These are phyloP conservation scores for Tylopilus plumbeoviolaceoides DNA, from an alignment of 768 basidiomycete genomes.

Conservation along the genomic window DNA sequence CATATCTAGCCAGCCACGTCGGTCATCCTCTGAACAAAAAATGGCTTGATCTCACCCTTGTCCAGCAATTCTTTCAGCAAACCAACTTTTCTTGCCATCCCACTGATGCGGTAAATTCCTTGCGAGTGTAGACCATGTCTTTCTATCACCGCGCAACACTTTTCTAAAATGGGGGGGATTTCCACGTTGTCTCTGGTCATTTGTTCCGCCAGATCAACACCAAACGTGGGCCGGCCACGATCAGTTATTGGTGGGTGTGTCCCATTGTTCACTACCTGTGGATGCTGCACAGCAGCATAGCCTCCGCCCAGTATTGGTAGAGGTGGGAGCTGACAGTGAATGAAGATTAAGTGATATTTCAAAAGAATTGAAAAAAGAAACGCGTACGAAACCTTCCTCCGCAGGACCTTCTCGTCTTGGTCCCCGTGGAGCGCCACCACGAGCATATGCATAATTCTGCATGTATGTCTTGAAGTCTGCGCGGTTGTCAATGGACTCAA, in stretches of 20 bases:
- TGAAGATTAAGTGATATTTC: constrained; percentile 1
- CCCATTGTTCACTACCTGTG: constrained; percentile 23
- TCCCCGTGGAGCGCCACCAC: constrained; percentile 61
- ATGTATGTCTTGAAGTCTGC: constrained; percentile 95
- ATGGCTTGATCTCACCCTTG: constrained; percentile 51
- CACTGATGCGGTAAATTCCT: constrained; percentile 93
- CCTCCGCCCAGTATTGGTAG: constrained; percentile 42
- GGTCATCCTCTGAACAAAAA: constrained; percentile 7
- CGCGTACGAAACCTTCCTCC: constrained; percentile 92
- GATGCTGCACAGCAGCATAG: constrained; percentile 26
- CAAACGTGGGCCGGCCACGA: constrained; percentile 81
- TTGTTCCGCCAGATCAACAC: constrained; percentile 88
- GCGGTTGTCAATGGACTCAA: constrained; percentile 91
- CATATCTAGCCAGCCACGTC: constrained; percentile 52
- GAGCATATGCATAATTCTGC: constrained; percentile 95
- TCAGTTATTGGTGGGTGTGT: constrained; percentile 40
- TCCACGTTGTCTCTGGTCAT: constrained; percentile 90
- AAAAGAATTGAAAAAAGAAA: constrained; percentile 1
- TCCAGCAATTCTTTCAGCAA: constrained; percentile 82
- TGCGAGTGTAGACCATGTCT: constrained; percentile 77
- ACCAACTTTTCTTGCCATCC: constrained; percentile 82
- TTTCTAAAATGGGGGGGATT: constrained; percentile 80
- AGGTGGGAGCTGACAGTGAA: constrained; percentile 52
- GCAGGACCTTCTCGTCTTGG: constrained; percentile 84
- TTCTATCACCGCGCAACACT: constrained; percentile 91